Conservation (phyloP, 352 stramenopile species). For the Albugo candida region DNA sequence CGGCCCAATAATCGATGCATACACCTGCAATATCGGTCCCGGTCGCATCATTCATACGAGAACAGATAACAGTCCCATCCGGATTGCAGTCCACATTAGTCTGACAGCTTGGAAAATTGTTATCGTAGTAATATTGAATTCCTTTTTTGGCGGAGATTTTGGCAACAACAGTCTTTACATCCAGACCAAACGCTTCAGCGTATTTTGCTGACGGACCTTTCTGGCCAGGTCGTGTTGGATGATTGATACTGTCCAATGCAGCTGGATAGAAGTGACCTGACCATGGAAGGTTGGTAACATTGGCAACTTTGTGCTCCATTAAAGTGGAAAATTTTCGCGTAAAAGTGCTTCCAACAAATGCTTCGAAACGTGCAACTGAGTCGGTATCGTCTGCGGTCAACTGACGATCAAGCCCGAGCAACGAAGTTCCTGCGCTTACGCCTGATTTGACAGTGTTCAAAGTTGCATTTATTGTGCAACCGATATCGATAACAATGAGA, state of each 20-base stretch:
- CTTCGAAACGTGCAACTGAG: too few relatives aligned
- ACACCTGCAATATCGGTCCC: background rate
- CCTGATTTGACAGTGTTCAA: too few relatives aligned
- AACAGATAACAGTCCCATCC: background rate
- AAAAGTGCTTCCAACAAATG: too few relatives aligned
- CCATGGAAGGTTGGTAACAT: background rate
- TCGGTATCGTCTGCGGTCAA: too few relatives aligned
- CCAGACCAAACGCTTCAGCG: slow-evolving; percentile 7
- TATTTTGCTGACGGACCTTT: slow-evolving; percentile 7
- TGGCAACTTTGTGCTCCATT: background rate
- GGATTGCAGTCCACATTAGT: background rate
- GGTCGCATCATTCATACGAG: background rate
- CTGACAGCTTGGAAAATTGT: too few relatives aligned
- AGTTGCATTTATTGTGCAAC: too few relatives aligned
- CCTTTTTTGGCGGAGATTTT: slow-evolving; percentile 2
- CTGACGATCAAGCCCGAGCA: too few relatives aligned
- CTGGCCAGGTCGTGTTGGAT: slow-evolving; percentile 1
- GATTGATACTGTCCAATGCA: slow-evolving; percentile 7
- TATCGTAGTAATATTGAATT: too few relatives aligned
- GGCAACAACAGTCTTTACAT: slow-evolving; percentile 4
- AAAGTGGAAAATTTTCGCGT: too few relatives aligned
- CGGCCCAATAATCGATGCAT: slow-evolving; percentile 11
- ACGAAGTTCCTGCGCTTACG: too few relatives aligned
- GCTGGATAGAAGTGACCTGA: slow-evolving; percentile 5
- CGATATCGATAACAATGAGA: too few relatives aligned